Evolutionary conservation across 345 rosid species (phyloP), one percentile per base, ranked within the genome.

Genomic region (Aquilaria yunnanensis): DNA sequence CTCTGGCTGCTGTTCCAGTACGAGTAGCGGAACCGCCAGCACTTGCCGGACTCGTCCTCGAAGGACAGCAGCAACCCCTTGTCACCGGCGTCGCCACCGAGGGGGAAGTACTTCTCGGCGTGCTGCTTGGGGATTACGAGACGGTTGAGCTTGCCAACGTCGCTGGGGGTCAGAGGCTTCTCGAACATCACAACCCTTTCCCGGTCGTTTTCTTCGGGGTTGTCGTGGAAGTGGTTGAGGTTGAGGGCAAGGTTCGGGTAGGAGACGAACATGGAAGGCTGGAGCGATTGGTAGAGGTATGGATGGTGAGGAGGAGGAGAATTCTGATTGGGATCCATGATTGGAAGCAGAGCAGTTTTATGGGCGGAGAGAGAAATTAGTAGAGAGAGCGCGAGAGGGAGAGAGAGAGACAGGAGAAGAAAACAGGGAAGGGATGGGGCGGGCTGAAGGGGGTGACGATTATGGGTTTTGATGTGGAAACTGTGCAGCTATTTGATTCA

Each of bases 1-100:
- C 97, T 90, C 47, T 90, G 97, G 59, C 97, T 90, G 48, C 89
- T 84, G 61, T 78, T 81, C 97, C 97, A 90, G 60, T 88, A 90
- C 6, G 97, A 90, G 81, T 90, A 90, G 45, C 97, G 74, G 58
- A 90, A 90, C 47, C 85, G 68, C 97, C 97, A 90, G 50, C 73
- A 78, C 83, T 80, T 90, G 16, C 93, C 97, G 2, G 84, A 78
- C 81, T 90, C 97, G 62, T 90, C 97, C 63, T 90, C 97, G 52
- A 90, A 90, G 63, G 87, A 77, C 62, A 90, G 86, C 12, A 82
- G 51, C 62, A 80, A n/a, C 10, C 85, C 80, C 47, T 80, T 83
- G 9, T 75, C 88, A 11, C 67, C 83, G 2, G 85, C 71, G 70
- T 73, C 79, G 16, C 73, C 73, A 6, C 82, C 73, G 45, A 85